Base-by-base conservation (phyloP, 108 stramenopile species). In the Thalassiosira profunda region DNA sequence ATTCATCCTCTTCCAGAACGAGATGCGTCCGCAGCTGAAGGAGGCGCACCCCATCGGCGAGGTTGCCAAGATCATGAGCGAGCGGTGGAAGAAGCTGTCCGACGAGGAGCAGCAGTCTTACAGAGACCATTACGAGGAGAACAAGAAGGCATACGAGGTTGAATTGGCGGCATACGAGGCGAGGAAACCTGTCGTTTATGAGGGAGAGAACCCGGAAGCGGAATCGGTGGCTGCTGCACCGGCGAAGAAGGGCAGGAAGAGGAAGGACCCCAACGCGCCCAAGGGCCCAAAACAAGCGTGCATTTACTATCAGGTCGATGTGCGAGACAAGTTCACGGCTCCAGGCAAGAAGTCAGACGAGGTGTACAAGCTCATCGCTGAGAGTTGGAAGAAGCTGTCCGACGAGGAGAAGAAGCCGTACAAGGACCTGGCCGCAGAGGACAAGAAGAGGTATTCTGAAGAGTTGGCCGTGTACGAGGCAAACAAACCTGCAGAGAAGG, bases 321-420 rank as follows among this genome's bases (percentile, higher is more conserved):
- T 20, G n/a, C n/a, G n/a, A n/a, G n/a, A n/a, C n/a, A n/a, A n/a
- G n/a, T n/a, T n/a, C n/a, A n/a, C n/a, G n/a, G n/a, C 82, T 38
- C 96, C 96, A 12, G 93, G 89, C 10, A 84, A 97, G 66, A 97
- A 95, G 79, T 87, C 95, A 76, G 92, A 94, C 4, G 97, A 98
- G 33, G 78, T 98, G 52, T 90, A 91, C 33, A 94, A 87, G 58
- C 74, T 96, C 45, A 66, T 97, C 25, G 97, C 96, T 6, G 95
- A 95, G 59, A 85, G 91, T 45, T 98, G 97, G 97, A 59, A 93
- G 17, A 84, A 82, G 18, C 76, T 98, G 67, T 77, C 90, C 8
- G 83, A 86, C 12, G 90, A 89, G 38, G 88, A 91, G 37, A 97
- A 92, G 72, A 85, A 83, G 49, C 80, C 84, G 15, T 98, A 88